Conservation (phyloP, 108 stramenopile genomes). For the Schizochytrium sp. region DNA sequence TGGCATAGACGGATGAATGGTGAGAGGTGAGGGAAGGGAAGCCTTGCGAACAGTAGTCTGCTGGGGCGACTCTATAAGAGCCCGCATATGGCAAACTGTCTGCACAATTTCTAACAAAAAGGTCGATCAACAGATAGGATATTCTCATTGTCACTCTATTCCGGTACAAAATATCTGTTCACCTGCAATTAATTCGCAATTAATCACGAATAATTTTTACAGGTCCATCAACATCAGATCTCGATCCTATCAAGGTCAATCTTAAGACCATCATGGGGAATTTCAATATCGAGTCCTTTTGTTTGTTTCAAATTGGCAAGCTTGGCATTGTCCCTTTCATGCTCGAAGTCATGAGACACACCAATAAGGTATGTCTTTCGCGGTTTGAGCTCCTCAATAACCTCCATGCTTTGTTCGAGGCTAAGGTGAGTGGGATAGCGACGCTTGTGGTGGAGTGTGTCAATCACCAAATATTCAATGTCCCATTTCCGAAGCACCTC, state of each 20-base stretch:
- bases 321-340: not conserved
- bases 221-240: not conserved
- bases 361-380: constrained; percentile 19
- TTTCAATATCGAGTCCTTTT: constrained; percentile 29
- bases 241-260: constrained; percentile 10
- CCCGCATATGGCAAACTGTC: too few relatives aligned
- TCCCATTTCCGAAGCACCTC: constrained; percentile 25
- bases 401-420: not conserved
- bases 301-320: constrained; percentile 14
- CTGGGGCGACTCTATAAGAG: too few relatives aligned
- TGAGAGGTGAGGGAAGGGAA: too few relatives aligned
- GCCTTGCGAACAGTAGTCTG: too few relatives aligned
- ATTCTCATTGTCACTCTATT: too few relatives aligned
- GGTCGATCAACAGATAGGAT: too few relatives aligned
- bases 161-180: too few relatives aligned
- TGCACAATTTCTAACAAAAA: too few relatives aligned
- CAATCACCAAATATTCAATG: constrained; percentile 34
- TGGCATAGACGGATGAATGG: too few relatives aligned
- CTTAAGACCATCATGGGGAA: constrained; percentile 7
- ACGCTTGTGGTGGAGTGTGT: constrained; percentile 14
- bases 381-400: constrained; percentile 25
- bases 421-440: constrained; percentile 32
- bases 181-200: too few relatives aligned
- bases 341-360: constrained; percentile 50
- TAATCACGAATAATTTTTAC: too few relatives aligned